Conservation (phyloP, 1,139 yeast species). For the Saccharomyces hybrid region DNA sequence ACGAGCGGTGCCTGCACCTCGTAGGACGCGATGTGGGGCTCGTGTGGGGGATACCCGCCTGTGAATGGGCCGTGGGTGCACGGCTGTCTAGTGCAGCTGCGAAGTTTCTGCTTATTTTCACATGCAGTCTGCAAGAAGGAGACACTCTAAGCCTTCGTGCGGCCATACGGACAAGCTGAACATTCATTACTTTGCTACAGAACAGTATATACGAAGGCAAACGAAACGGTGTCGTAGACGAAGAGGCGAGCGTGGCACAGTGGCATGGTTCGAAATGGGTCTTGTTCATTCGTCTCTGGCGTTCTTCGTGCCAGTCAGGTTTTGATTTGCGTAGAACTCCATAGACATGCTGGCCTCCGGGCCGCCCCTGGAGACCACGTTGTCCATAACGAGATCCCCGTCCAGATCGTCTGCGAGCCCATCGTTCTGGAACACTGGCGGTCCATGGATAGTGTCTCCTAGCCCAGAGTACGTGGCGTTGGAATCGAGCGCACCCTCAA, state of each 20-base stretch:
- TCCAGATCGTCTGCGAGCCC: conserved; percentile 26
- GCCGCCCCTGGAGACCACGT: conserved; percentile 8
- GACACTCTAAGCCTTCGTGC: neutral
- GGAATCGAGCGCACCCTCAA: conserved; percentile 7
- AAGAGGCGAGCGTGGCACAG: neutral
- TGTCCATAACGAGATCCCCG: conserved; percentile 10
- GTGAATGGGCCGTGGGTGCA: neutral
- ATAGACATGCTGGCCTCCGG: conserved; percentile 25
- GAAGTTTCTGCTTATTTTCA: neutral
- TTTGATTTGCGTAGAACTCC: conserved; percentile 12
- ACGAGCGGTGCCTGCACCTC: neutral
- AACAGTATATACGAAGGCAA: neutral
- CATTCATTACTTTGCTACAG: neutral
- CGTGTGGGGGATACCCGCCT: neutral
- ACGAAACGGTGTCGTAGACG: neutral
- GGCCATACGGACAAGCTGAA: neutral
- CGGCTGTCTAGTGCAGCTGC: neutral
- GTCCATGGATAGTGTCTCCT: conserved; percentile 10
- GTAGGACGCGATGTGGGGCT: neutral
- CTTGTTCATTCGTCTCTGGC: neutral
- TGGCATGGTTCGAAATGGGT: neutral
- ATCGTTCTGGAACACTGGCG: conserved; percentile 12
- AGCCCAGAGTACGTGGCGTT: conserved; percentile 14
- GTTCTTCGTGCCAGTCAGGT: conserved; percentile 3
- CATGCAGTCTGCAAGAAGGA: neutral